A percentile compares a stretch with the other conserved stretches of the same genome.
These are phyloP conservation scores for Stromatinia cepivora DNA, from an alignment of 2,329 filamentous ascomycete species.

Conservation along the genomic window DNA sequence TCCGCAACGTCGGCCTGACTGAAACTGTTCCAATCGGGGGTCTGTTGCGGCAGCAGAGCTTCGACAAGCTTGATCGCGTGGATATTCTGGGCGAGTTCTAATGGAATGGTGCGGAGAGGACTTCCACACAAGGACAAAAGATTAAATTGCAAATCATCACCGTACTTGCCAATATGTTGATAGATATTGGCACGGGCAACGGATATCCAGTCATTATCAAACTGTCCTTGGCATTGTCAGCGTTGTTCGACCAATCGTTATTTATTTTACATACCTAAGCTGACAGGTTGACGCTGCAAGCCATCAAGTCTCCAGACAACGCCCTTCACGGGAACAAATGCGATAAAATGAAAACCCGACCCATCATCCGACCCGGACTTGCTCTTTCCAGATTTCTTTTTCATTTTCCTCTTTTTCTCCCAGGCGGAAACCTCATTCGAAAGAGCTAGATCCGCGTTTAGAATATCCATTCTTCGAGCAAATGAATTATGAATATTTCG, in stretches of 20 bases:
- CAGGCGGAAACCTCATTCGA: constrained; percentile 50
- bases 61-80: constrained; percentile 46
- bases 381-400: constrained; percentile 42
- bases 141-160: constrained; percentile 70
- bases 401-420: constrained; percentile 44
- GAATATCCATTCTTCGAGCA: constrained; percentile 74
- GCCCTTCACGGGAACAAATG: constrained; percentile 75
- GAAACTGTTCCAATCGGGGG: constrained; percentile 48
- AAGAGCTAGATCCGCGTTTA: constrained; percentile 68
- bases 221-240: constrained; percentile 29
- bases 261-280: constrained; percentile 51
- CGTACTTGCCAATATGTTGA: constrained; percentile 65
- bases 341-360: constrained; percentile 83
- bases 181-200: constrained; percentile 65
- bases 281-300: constrained; percentile 68
- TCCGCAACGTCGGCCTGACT: constrained; percentile 23
- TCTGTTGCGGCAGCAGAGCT: constrained; percentile 42
- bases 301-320: constrained; percentile 89
- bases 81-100: constrained; percentile 47
- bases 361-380: constrained; percentile 53
- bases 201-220: constrained; percentile 62
- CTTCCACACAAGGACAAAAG: constrained; percentile 73
- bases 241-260: not conserved
- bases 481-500: constrained; percentile 87
- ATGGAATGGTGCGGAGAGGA: constrained; percentile 48